Evolutionary conservation across 2,329 filamentous ascomycete genomes (phyloP).

Genomic region (Penicillium brasilianum): DNA sequence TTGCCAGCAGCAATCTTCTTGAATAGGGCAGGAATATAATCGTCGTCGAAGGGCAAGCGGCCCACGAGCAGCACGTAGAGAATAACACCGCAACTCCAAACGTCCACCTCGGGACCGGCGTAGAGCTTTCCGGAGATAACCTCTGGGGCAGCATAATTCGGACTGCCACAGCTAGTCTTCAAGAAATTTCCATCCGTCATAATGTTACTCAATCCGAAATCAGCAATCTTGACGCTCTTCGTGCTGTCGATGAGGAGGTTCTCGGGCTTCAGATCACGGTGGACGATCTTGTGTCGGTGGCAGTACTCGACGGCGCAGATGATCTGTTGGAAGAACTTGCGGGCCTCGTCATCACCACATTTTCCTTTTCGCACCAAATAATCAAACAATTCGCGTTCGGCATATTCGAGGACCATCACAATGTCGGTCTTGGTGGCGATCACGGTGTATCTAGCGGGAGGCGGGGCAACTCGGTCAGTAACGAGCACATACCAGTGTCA

Average conservation of each 20-base stretch:
- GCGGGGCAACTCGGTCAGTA: constrained; percentile 10
- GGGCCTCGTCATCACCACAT: constrained; percentile 88
- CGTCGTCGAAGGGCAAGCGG: constrained; percentile 90
- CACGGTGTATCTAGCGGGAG: constrained; percentile 75
- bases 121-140: constrained; percentile 98
- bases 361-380: constrained; percentile 95
- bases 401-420: constrained; percentile 99
- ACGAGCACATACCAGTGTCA: not conserved
- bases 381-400: constrained; percentile 94
- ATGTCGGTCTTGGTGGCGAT: constrained; percentile 95
- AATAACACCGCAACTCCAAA: constrained; percentile 73
- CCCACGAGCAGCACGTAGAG: constrained; percentile 69
- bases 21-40: constrained; percentile 96
- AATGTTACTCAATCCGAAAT: constrained; percentile 98
- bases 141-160: constrained; percentile 96
- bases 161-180: constrained; percentile 97
- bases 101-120: constrained; percentile 95
- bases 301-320: constrained; percentile 99
- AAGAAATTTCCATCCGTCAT: constrained; percentile 99
- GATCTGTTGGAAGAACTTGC: constrained; percentile 98
- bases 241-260: constrained; percentile 94
- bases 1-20: constrained; percentile 96
- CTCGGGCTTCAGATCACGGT: constrained; percentile 96
- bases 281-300: constrained; percentile 97
- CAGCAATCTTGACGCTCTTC: constrained; percentile 98